These are phyloP conservation scores for Euphrasia confusa DNA, from an alignment of 257 asterid genomes.

Conservation along the genomic window DNA sequence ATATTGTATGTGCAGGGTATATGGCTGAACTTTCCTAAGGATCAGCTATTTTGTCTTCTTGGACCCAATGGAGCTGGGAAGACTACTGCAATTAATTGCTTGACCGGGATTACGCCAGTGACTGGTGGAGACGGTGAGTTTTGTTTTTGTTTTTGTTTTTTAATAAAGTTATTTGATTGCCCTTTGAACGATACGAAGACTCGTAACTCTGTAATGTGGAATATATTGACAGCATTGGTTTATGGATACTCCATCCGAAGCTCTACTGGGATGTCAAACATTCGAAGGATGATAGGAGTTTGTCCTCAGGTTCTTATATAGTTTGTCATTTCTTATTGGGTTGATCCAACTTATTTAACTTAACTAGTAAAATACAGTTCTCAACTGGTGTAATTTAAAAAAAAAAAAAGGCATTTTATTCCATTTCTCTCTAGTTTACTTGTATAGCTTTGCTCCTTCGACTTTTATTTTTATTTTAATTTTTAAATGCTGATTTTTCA, in stretches of 20 bases:
- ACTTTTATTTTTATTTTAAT: background rate
- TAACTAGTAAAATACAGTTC: constrained; percentile 7
- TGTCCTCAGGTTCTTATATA: constrained; percentile 72
- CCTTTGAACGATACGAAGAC: constrained; percentile 11
- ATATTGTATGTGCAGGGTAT: constrained; percentile 56
- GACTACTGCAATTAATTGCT: constrained; percentile 83
- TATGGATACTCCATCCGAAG: constrained; percentile 79
- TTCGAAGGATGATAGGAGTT: constrained; percentile 87
- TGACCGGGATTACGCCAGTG: constrained; percentile 90
- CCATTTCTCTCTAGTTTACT: constrained; percentile 4
- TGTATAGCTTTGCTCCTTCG: background rate
- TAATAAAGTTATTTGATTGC: background rate
- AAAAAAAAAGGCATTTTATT: background rate
- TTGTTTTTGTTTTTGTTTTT: constrained; percentile 15
- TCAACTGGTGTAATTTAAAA: constrained; percentile 1
- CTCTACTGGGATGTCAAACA: constrained; percentile 73
- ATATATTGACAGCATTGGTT: constrained; percentile 60
- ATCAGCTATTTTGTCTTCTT: constrained; percentile 92
- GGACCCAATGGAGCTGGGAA: constrained; percentile 99
- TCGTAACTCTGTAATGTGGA: constrained; percentile 15
- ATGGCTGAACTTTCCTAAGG: constrained; percentile 87
- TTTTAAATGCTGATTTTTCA: constrained; percentile 27
- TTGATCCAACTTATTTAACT: constrained; percentile 4
- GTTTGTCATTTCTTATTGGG: constrained; percentile 17
- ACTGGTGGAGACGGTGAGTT: constrained; percentile 88